phyloP scores from a whole-genome alignment of 345 rosid species.

The Brassica cretica region DNA sequence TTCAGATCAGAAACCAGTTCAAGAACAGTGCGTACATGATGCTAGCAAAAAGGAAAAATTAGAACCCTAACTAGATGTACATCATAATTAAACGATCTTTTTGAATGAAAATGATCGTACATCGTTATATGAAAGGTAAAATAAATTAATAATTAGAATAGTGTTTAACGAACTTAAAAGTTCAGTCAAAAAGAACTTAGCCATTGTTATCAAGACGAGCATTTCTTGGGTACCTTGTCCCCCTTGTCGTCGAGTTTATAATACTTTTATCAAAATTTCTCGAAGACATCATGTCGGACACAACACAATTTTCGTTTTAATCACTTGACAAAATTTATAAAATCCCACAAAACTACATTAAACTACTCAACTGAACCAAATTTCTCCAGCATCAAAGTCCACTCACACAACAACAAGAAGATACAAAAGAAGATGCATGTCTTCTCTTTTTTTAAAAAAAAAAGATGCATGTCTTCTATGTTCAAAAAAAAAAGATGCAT shows the following conservation, averaged over 20 bases:
- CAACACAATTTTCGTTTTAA: background rate
- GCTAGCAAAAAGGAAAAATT: background rate
- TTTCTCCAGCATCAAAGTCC: background rate
- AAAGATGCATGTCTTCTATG: background rate
- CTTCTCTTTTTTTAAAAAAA: background rate
- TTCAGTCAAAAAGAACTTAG: background rate
- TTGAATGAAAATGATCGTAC: background rate
- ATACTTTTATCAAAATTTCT: background rate
- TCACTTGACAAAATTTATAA: background rate
- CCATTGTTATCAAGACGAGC: background rate
- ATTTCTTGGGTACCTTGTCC: background rate
- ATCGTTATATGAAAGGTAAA: background rate
- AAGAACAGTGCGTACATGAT: background rate
- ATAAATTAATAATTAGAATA: background rate
- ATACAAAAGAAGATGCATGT: slow-evolving; percentile 1
- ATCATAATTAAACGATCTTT: background rate
- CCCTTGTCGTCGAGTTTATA: background rate
- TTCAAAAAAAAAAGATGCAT: background rate
- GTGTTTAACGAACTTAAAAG: background rate
- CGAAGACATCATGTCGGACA: background rate
- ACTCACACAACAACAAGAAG: background rate
- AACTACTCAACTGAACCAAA: background rate
- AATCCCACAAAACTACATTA: background rate
- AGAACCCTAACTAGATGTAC: background rate
- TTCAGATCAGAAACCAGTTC: background rate